A percentile compares a stretch with the other conserved stretches of the same genome.
These are phyloP conservation scores for Debaryomyces fabryi DNA, from an alignment of 1,139 yeast species.

Conservation along the genomic window DNA sequence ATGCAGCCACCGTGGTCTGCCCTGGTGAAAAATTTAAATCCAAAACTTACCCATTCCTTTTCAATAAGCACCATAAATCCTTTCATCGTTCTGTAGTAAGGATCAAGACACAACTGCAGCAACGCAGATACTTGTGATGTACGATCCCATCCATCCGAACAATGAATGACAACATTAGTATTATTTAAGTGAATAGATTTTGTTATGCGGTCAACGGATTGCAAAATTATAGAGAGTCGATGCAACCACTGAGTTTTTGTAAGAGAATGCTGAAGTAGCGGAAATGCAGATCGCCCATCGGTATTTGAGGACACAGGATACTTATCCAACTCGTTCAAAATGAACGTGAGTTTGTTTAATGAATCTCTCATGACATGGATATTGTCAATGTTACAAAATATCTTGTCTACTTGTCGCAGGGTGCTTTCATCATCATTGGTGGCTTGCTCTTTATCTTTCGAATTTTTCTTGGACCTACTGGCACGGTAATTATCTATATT, in stretches of 20 bases:
- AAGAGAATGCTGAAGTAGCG: constrained; percentile 47
- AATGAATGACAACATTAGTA: constrained; percentile 84
- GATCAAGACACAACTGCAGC: constrained; percentile 87
- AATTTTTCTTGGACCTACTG: constrained; percentile 14
- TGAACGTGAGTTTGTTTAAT: constrained; percentile 60
- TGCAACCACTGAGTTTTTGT: constrained; percentile 80
- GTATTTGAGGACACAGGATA: constrained; percentile 29
- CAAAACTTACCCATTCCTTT: constrained; percentile 95
- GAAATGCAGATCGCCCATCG: constrained; percentile 38
- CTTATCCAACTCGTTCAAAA: constrained; percentile 70
- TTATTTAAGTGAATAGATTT: constrained; percentile 80
- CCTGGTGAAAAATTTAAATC: constrained; percentile 85
- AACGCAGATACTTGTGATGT: constrained; percentile 88
- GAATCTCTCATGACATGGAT: constrained; percentile 95
- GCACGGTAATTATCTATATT: constrained; percentile 80
- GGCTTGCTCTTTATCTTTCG: constrained; percentile 13
- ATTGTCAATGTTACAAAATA: constrained; percentile 89
- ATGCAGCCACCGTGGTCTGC: constrained; percentile 68
- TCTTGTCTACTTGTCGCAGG: constrained; percentile 48
- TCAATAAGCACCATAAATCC: constrained; percentile 87
- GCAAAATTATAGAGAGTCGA: constrained; percentile 66
- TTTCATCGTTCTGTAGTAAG: constrained; percentile 80
- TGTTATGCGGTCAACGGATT: constrained; percentile 76
- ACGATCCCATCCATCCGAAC: constrained; percentile 99
- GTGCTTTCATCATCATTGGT: constrained; percentile 10